phyloP scores from a whole-genome alignment of 768 basidiomycete species.

The Tylopilus subfusipes region DNA sequence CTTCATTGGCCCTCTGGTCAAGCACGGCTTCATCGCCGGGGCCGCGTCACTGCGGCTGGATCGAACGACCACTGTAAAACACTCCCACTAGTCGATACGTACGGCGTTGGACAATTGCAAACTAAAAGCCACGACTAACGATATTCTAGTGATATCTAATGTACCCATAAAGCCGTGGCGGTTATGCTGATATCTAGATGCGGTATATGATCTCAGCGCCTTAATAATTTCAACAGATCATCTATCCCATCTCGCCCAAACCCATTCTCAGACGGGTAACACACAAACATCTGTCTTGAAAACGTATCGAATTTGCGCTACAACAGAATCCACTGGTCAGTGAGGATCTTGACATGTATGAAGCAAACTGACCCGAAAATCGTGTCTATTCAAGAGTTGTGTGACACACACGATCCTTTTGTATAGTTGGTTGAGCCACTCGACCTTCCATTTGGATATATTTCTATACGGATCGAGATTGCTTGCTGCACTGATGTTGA shows the following conservation, averaged over 20 bases:
- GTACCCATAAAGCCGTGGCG: not conserved
- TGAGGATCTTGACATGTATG: not conserved
- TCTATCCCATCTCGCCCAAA: slow-evolving; percentile 47
- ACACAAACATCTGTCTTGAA: slow-evolving; percentile 46
- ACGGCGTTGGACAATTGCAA: no score
- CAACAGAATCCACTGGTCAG: not conserved
- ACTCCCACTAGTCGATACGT: no score
- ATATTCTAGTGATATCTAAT: no score
- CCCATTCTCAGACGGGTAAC: slow-evolving; percentile 44
- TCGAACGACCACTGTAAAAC: no score
- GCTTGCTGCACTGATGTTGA: slow-evolving; percentile 46
- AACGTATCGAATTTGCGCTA: slow-evolving; percentile 46
- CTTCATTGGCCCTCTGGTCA: no score
- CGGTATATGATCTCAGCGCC: slow-evolving; percentile 5
- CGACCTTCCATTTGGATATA: slow-evolving; percentile 46
- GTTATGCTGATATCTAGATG: not conserved
- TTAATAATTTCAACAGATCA: slow-evolving; percentile 39
- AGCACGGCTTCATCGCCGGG: no score
- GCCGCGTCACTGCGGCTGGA: no score
- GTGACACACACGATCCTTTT: slow-evolving; percentile 37
- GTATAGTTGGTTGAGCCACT: slow-evolving; percentile 43
- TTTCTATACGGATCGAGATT: slow-evolving; percentile 40
- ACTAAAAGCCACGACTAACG: no score
- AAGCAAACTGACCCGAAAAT: slow-evolving; percentile 40
- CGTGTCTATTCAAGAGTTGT: slow-evolving; percentile 39